These are phyloP conservation scores for Usnea hakonensis DNA, from an alignment of 495 filamentous ascomycete species.

Conservation along the genomic window DNA sequence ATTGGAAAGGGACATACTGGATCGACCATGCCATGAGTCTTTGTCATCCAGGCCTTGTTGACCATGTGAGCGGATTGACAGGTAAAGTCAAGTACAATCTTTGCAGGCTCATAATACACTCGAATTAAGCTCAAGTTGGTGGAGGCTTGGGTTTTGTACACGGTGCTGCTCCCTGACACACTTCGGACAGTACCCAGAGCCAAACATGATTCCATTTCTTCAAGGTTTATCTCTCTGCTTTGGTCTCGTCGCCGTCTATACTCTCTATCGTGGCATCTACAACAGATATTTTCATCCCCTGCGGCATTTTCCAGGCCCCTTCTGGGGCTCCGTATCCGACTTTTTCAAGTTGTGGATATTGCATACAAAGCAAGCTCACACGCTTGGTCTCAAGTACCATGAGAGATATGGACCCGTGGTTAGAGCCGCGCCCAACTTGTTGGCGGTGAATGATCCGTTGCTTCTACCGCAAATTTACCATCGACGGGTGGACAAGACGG, in stretches of 20 bases:
- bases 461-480: conserved; percentile 48
- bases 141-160: background rate
- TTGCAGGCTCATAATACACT: background rate
- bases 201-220: background rate
- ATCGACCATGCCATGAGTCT: background rate
- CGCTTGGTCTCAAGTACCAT: background rate
- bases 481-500: conserved; percentile 47
- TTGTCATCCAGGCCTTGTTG: background rate
- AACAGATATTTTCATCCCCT: conserved; percentile 49
- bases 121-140: background rate
- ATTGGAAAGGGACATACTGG: no score
- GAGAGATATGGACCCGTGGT: conserved; percentile 33
- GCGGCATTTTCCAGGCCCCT: conserved; percentile 44
- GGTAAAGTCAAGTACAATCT: background rate
- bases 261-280: conserved; percentile 27
- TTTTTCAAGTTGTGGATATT: conserved; percentile 30
- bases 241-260: background rate
- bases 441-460: conserved; percentile 38
- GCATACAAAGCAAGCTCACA: background rate
- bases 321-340: conserved; percentile 44
- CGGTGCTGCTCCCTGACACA: background rate
- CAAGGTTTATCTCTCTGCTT: background rate
- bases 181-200: background rate
- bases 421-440: conserved; percentile 39
- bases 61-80: background rate